Conservation (phyloP, 805 yeast genomes). For the Suhomyces xylopsoci region DNA sequence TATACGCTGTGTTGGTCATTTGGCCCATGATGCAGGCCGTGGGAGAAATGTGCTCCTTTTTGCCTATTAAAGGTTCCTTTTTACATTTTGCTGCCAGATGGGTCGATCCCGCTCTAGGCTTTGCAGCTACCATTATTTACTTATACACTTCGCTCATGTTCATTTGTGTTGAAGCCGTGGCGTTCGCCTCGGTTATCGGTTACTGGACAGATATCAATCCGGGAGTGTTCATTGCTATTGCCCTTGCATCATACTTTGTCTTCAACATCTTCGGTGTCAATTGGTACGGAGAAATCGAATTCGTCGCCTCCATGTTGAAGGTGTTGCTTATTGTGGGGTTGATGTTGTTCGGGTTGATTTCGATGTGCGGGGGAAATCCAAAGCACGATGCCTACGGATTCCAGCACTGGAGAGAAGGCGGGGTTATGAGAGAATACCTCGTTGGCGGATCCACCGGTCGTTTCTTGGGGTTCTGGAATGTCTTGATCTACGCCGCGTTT, state of each 20-base stretch:
- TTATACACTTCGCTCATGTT: slow-evolving; percentile 34
- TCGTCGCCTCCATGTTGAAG: slow-evolving; percentile 42
- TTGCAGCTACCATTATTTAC: slow-evolving; percentile 31
- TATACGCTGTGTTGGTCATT: slow-evolving; percentile 28
- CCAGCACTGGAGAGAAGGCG: slow-evolving; percentile 34
- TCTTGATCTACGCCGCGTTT: slow-evolving; percentile 61
- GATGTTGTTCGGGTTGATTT: slow-evolving; percentile 32
- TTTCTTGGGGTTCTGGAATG: slow-evolving; percentile 63
- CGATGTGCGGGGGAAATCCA: slow-evolving; percentile 41
- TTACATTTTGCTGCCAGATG: slow-evolving; percentile 33
- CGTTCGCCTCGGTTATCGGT: slow-evolving; percentile 26
- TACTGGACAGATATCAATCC: slow-evolving; percentile 33
- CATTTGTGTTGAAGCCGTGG: slow-evolving; percentile 31
- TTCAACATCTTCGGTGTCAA: slow-evolving; percentile 45
- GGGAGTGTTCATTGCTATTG: slow-evolving; percentile 30
- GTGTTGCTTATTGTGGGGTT: slow-evolving; percentile 37
- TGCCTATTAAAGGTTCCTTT: slow-evolving; percentile 36
- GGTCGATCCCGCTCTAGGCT: slow-evolving; percentile 37
- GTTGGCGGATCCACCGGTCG: slow-evolving; percentile 54
- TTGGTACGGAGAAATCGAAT: slow-evolving; percentile 55
- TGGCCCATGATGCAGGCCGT: slow-evolving; percentile 37
- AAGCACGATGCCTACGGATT: slow-evolving; percentile 33
- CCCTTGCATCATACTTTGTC: slow-evolving; percentile 23
- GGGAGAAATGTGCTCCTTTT: slow-evolving; percentile 36
- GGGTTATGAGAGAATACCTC: slow-evolving; percentile 26